Conservation (phyloP, 352 stramenopile genomes). For the Lagenidium giganteum region DNA sequence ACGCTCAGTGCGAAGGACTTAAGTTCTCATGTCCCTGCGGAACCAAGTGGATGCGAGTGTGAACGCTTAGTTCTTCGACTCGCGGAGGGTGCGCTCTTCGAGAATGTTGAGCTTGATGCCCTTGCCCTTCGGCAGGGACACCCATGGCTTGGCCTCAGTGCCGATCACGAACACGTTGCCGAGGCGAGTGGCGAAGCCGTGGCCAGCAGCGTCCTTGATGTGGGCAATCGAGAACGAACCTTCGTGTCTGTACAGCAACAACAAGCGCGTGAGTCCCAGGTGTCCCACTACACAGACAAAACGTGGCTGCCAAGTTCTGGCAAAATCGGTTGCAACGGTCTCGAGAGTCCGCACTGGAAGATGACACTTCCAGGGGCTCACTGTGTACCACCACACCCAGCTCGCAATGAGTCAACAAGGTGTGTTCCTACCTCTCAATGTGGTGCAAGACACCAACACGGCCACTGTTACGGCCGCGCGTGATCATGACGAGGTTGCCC, state of each 20-base stretch:
- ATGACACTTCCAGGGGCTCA: too few relatives aligned
- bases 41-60: too few relatives aligned
- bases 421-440: slow-evolving; percentile 94
- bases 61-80: too few relatives aligned
- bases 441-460: slow-evolving; percentile 97
- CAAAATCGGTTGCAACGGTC: too few relatives aligned
- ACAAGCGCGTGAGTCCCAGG: slow-evolving; percentile 17
- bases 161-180: slow-evolving; percentile 98
- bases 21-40: too few relatives aligned
- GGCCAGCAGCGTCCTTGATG: slow-evolving; percentile 96
- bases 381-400: slow-evolving; percentile 86
- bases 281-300: too few relatives aligned
- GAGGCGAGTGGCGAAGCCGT: slow-evolving; percentile 97
- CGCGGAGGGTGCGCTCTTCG: slow-evolving; percentile 87
- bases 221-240: slow-evolving; percentile 99
- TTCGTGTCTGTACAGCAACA: slow-evolving; percentile 85
- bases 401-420: slow-evolving; percentile 84
- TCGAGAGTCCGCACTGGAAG: too few relatives aligned
- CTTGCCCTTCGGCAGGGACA: slow-evolving; percentile 98
- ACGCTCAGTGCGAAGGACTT: too few relatives aligned
- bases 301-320: too few relatives aligned
- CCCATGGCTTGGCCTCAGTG: slow-evolving; percentile 86
- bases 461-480: slow-evolving; percentile 95
- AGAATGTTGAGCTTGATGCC: slow-evolving; percentile 99
- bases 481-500: slow-evolving; percentile 97